Evolutionary conservation across 495 filamentous ascomycete species (phyloP).

Genomic region (Lophiotrema nucula): DNA sequence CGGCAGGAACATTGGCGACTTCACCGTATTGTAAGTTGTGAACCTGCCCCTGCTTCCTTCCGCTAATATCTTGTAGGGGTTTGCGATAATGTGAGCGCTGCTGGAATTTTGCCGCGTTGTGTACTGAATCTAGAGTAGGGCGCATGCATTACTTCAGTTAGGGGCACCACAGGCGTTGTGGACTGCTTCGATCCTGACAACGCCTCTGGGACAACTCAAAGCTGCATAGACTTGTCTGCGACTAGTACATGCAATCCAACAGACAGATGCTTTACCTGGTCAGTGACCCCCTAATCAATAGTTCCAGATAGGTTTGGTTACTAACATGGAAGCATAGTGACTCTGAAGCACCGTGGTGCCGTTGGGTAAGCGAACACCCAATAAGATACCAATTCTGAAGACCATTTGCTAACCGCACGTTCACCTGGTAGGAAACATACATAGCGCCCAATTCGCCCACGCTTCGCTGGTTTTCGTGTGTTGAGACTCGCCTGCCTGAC

Average conservation of each 20-base stretch:
- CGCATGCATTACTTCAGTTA: constrained; percentile 23
- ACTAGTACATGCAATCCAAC: constrained; percentile 18
- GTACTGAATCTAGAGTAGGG: constrained; percentile 5
- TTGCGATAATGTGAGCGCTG: constrained; percentile 23
- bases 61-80: constrained; percentile 15
- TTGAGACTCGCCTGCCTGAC: constrained; percentile 6
- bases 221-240: constrained; percentile 10
- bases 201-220: constrained; percentile 20
- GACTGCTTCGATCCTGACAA: constrained; percentile 30
- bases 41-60: background rate
- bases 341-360: no score
- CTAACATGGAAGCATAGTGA: no score
- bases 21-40: constrained; percentile 17
- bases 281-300: background rate
- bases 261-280: constrained; percentile 29
- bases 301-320: no score
- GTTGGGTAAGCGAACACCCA: no score
- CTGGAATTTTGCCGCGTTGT: no score
- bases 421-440: constrained; percentile 25
- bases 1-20: constrained; percentile 17
- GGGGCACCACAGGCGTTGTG: constrained; percentile 23
- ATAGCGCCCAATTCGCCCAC: constrained; percentile 15
- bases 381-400: background rate
- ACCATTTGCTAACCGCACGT: constrained; percentile 3
- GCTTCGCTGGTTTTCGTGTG: constrained; percentile 26